Evolutionary conservation across 257 asterid species (phyloP).

Genomic region (Mentha longifolia): DNA sequence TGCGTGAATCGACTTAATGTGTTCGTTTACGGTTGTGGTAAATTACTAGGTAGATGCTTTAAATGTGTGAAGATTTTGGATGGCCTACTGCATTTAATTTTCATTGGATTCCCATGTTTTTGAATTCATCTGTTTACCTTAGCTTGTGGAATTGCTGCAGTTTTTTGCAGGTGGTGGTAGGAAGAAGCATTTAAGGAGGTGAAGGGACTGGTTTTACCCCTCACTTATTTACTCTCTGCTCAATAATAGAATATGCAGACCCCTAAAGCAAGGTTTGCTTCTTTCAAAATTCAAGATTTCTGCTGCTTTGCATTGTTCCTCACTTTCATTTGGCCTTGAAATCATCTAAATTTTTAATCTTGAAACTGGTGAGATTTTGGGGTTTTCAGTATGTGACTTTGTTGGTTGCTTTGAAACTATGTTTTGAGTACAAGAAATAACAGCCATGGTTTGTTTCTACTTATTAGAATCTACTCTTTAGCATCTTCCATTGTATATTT

Average conservation of each 20-base stretch:
- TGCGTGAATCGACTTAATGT: conserved; percentile 40
- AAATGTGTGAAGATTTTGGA: conserved; percentile 22
- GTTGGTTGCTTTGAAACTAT: neutral
- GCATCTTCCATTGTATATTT: neutral
- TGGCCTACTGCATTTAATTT: conserved; percentile 50
- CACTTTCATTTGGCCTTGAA: conserved; percentile 1
- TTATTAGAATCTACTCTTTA: neutral
- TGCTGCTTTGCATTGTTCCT: conserved; percentile 22
- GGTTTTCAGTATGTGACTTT: neutral
- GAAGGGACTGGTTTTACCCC: neutral
- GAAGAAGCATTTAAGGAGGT: conserved; percentile 51
- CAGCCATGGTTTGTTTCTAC: neutral
- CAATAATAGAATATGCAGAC: conserved; percentile 75
- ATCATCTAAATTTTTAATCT: neutral
- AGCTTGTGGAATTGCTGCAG: conserved; percentile 45
- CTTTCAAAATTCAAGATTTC: conserved; percentile 25
- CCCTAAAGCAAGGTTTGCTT: conserved; percentile 73
- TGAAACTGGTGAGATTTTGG: neutral
- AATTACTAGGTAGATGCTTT: conserved; percentile 25
- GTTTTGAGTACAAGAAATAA: conserved; percentile 2
- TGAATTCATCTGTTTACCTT: conserved; percentile 10
- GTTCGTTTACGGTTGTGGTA: conserved; percentile 20
- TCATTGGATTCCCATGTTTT: conserved; percentile 58
- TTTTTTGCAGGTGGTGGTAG: conserved; percentile 55
- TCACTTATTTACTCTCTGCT: conserved; percentile 38